Percentiles rank a stretch among this genome's conserved stretches.
These are phyloP conservation scores for Silene coronaria DNA, from an alignment of 179 eudicot species.

Conservation along the genomic window DNA sequence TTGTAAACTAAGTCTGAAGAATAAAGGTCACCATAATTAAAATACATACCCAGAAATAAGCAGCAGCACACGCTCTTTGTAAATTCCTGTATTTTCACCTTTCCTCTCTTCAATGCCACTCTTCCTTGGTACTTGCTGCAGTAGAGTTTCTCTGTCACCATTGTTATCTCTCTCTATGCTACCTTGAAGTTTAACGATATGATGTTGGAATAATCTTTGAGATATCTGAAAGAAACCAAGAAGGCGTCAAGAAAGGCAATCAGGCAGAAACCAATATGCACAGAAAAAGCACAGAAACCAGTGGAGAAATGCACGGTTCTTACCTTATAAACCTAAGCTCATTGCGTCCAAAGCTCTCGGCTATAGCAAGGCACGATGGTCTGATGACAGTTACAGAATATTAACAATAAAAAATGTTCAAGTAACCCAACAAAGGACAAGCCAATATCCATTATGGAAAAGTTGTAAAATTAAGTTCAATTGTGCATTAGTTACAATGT, in stretches of 20 bases:
- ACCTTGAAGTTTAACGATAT: no score
- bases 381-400: not conserved
- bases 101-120: not conserved
- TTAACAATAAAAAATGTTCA: not conserved
- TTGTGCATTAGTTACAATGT: not conserved
- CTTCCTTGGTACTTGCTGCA: not conserved
- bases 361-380: not conserved
- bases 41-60: not conserved
- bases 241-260: conserved; percentile 43
- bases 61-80: not conserved
- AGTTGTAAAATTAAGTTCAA: not conserved
- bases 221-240: conserved; percentile 50
- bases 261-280: conserved; percentile 40
- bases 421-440: not conserved
- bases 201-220: conserved; percentile 16
- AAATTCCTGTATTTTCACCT: not conserved
- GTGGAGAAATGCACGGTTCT: no score
- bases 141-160: not conserved
- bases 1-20: not conserved
- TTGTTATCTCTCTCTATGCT: no score
- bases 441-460: not conserved
- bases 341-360: not conserved
- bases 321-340: not conserved
- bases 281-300: not conserved
- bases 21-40: not conserved